Evolutionary conservation across 805 yeast genomes (phyloP), one percentile per base, ranked within the genome.

Genomic region (Starmerella scarabaei): DNA sequence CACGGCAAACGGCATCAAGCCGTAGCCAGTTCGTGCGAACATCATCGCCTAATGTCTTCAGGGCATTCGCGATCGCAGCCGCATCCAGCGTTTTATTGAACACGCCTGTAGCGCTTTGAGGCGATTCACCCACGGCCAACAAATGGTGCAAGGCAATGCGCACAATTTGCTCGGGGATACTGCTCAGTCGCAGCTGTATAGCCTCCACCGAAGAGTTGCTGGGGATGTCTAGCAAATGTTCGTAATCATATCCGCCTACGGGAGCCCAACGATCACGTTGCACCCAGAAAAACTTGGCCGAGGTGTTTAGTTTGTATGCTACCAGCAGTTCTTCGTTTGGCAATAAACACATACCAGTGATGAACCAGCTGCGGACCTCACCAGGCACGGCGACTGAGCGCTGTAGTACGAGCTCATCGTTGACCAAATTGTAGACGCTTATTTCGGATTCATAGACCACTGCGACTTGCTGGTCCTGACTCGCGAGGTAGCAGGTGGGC

Each of bases 1-100:
- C 94, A 41, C 70, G 72, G 54, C 93, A 77, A 20, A 85, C 63
- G 2, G 81, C 67, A 42, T 75, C 78, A 42, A 86, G 69, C 44
- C 77, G 73, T 26, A 70, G 63, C 80, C 93, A 77, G 50, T 76
- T 76, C 23, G 67, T 67, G 35, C 61, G 58, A n/a, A 67, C 45
- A 30, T 63, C 62, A 5, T 37, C 16, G 19, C 11, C 33, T 7
- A 23, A 11, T 11, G 12, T 17, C n/a, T 26, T 30, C 18, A 35
- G 20, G 5, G 20, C n/a, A 14, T 14, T 21, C 15, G 24, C n/a
- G 8, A 32, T 21, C 14, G 24, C 26, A 5, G 11, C 18, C 17
- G n/a, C n/a, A 16, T 15, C 17, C 18, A 20, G 17, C 16, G n/a
- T 23, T 23, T 7, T 23, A 23, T 11, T 23, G 9, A 23, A 23